phyloP scores from a whole-genome alignment of 768 basidiomycete species.

The Wakefieldia striispora region DNA sequence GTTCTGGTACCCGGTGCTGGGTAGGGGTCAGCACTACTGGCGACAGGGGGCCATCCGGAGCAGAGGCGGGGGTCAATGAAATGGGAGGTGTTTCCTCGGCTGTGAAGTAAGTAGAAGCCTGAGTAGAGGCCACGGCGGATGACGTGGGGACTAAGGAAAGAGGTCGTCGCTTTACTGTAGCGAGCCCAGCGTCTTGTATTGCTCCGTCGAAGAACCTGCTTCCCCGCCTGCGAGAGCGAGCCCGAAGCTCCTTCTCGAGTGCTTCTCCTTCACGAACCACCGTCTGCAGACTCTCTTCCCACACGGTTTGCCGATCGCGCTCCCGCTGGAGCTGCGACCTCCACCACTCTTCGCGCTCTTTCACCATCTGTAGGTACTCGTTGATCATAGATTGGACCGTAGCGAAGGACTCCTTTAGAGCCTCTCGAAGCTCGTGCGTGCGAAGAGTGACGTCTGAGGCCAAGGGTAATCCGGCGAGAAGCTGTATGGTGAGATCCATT shows the following conservation, averaged over 20 bases:
- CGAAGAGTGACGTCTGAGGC: conserved; percentile 29
- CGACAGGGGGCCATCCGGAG: conserved; percentile 4
- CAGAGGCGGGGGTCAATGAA: conserved; percentile 2
- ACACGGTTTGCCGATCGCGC: conserved; percentile 60
- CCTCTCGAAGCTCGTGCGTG: conserved; percentile 39
- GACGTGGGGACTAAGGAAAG: conserved; percentile 13
- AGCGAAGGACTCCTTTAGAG: conserved; percentile 58
- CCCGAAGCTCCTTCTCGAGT: conserved; percentile 76
- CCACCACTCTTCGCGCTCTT: conserved; percentile 83
- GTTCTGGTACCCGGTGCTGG: conserved; percentile 17
- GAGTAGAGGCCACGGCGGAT: conserved; percentile 16
- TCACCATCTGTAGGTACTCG: conserved; percentile 67
- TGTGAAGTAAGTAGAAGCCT: conserved; percentile 21
- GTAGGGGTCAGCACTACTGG: conserved; percentile 23
- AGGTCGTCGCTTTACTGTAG: conserved; percentile 20
- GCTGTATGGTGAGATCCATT: conserved; percentile 69
- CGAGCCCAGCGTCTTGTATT: conserved; percentile 17
- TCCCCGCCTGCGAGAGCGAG: conserved; percentile 54
- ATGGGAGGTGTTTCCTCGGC: conserved; percentile 18
- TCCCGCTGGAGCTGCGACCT: conserved; percentile 62
- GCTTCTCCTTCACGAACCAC: conserved; percentile 85
- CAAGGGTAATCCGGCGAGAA: conserved; percentile 49
- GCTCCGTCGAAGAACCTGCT: conserved; percentile 52
- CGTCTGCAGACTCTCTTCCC: conserved; percentile 88
- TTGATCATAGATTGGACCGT: conserved; percentile 57